Evolutionary conservation across 495 filamentous ascomycete genomes (phyloP), one percentile per base, ranked within the genome.

Genomic region (Amphirosellinia nigrospora): DNA sequence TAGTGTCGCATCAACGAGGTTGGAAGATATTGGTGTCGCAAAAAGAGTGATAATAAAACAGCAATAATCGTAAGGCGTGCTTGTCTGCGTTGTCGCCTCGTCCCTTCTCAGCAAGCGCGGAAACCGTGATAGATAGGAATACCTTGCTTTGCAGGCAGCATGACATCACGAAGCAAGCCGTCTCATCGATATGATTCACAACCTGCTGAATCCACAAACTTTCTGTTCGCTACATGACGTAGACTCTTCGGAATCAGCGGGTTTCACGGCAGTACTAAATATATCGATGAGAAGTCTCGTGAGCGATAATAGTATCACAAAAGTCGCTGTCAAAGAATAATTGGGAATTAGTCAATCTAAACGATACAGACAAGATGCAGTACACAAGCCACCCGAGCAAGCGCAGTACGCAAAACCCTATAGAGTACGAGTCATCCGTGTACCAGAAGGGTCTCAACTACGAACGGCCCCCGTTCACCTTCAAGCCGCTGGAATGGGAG

Each of bases 401-500:
- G 11, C 72, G 65, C 38, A 69, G 64, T 41, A 60, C 64, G 43
- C 43, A 53, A 34, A 64, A 73, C 46, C 69, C 72, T 4, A 50
- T 73, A 41, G 69, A 66, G 78, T 83, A 39, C 74, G 79, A 78
- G 67, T 70, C 58, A 26, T 63, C 74, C 21, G 74, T 80, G 36
- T 84, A 81, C 70, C 52, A 68, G 39, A 65, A 75, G 15, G 82
- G 82, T 6, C 75, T 82, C 9, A 62, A 71, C 7, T 76, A 78
- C 64, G 60, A 79, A 53, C 75, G 72, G 15, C 80, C 82, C 0
- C 59, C 73, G 0, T 71, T 84, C 50, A 77, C 79, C 0, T 81
- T 81, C 70, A 67, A 83, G 46, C 59, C 79, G 2, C 39, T 55
- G 2, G 70, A 79, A 55, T 83, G 81, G 82, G 79, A 82, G 68